phyloP scores from a whole-genome alignment of 345 rosid species.

The Melaleuca alternifolia region DNA sequence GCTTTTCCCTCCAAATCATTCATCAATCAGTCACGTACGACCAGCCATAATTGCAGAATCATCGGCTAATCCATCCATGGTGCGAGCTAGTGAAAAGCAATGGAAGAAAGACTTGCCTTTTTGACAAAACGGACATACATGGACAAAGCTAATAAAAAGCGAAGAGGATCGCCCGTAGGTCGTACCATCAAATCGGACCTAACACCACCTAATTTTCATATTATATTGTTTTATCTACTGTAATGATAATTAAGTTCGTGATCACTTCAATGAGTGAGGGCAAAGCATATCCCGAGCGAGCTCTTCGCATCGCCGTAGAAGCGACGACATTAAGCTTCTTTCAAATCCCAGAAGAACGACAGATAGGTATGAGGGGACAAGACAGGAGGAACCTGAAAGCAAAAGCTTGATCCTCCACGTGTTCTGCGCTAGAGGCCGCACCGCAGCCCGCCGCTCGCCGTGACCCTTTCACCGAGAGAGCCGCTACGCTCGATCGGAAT shows the following conservation, averaged over 20 bases:
- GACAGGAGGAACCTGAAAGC: too few relatives aligned
- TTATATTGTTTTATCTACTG: background rate
- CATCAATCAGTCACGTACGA: background rate
- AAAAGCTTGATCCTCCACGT: background rate
- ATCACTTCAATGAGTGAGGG: background rate
- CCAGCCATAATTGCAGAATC: background rate
- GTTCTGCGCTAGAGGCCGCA: background rate
- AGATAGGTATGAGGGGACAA: too few relatives aligned
- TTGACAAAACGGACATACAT: background rate
- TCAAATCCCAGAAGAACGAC: too few relatives aligned
- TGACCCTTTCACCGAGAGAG: background rate
- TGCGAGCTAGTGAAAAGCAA: background rate
- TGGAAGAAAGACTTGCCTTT: background rate
- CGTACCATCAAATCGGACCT: background rate
- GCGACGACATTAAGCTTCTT: too few relatives aligned
- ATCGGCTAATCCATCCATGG: background rate
- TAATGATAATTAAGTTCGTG: background rate
- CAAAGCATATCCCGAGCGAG: background rate
- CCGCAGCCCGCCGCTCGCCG: background rate
- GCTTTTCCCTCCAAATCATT: background rate
- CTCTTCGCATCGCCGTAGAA: too few relatives aligned
- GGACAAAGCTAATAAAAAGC: background rate
- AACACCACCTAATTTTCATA: background rate
- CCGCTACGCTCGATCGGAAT: background rate
- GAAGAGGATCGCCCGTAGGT: background rate